Evolutionary conservation across 2,329 filamentous ascomycete genomes (phyloP), one percentile per base, ranked within the genome.

Genomic region (Chaetomium olivaceum): DNA sequence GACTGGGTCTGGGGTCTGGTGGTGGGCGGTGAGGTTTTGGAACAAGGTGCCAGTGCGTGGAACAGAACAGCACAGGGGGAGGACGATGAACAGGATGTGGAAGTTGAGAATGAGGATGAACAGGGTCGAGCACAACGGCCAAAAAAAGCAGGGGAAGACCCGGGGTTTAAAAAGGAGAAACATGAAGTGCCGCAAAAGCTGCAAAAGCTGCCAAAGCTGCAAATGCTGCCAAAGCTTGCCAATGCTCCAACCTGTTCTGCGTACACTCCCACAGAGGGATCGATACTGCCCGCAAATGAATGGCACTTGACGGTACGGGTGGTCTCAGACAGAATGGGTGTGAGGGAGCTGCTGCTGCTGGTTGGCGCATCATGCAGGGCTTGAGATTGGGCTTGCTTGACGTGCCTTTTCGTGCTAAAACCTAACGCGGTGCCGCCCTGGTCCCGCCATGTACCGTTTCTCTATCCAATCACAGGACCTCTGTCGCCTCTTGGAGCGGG

Each of bases 401-500:
- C 68, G 71, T 72, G 71, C 67, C 64, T 63, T 68, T 69, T 69
- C 70, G 73, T 73, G 72, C 70, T 74, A 72, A 74, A 74, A 74
- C 72, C 61, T 58, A 39, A 70, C 70, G 70, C 69, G 70, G 70
- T 69, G 60, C 21, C 48, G 48, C 23, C 61, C 56, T 52, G 52
- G 52, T 46, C 66, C 68, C 25, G 29, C 31, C 33, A 36, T 36
- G 33, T 36, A 36, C 27, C 29, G 4, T 14, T 31, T 8, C 7
- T 4, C 19, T 3, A n/a, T 31, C 70, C 68, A 70, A 70, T 71
- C 65, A 69, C 39, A 62, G 36, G 36, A 39, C 58, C 36, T 33
- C 61, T 48, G 43, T 58, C 60, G 61, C 52, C 64, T 67, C 63
- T 54, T 50, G 6, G 61, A 64, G 67, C 58, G 68, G 69, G 68